A percentile compares a stretch with the other conserved stretches of the same genome.
These are phyloP conservation scores for Geranomyces michiganensis DNA, from an alignment of 192 early-diverging fungal species.

Conservation along the genomic window DNA sequence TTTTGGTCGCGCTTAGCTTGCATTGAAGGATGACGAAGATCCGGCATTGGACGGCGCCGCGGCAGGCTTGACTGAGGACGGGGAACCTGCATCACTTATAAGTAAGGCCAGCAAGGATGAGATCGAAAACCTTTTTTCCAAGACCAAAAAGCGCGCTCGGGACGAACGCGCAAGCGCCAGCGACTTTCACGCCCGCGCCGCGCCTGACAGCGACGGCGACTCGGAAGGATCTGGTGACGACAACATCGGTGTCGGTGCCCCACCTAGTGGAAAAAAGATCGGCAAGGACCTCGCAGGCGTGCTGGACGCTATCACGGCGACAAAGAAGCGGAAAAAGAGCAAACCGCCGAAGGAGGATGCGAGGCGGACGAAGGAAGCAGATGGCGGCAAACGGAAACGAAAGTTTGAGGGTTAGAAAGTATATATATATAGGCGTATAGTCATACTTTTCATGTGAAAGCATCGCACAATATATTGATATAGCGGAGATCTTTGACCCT, in stretches of 20 bases:
- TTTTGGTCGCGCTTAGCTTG: not conserved
- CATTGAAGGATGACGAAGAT: slow-evolving; percentile 17
- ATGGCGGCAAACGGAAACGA: slow-evolving; percentile 17
- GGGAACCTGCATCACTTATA: not conserved
- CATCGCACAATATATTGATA: no score
- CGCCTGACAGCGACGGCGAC: slow-evolving; percentile 8
- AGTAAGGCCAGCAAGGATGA: slow-evolving; percentile 27
- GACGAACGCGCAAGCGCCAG: slow-evolving; percentile 5
- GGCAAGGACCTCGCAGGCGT: slow-evolving; percentile 56
- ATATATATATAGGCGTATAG: no score
- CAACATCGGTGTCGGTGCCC: not conserved
- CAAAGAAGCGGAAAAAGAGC: slow-evolving; percentile 27
- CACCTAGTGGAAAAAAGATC: slow-evolving; percentile 11
- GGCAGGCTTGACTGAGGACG: slow-evolving; percentile 9
- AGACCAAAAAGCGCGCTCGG: slow-evolving; percentile 52
- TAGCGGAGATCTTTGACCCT: no score
- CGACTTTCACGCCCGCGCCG: not conserved
- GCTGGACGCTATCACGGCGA: slow-evolving; percentile 59
- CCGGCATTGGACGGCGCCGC: slow-evolving; percentile 27
- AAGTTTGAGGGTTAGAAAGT: slow-evolving; percentile 32
- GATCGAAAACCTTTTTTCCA: slow-evolving; percentile 36
- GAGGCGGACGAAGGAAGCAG: slow-evolving; percentile 25
- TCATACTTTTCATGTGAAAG: no score
- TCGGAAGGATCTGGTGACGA: slow-evolving; percentile 14
- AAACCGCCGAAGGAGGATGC: slow-evolving; percentile 22